A percentile compares a stretch with the other conserved stretches of the same genome.
phyloP scores from a whole-genome alignment of 1,284 basidiomycete genomes.

The Anthracocystis setariae region DNA sequence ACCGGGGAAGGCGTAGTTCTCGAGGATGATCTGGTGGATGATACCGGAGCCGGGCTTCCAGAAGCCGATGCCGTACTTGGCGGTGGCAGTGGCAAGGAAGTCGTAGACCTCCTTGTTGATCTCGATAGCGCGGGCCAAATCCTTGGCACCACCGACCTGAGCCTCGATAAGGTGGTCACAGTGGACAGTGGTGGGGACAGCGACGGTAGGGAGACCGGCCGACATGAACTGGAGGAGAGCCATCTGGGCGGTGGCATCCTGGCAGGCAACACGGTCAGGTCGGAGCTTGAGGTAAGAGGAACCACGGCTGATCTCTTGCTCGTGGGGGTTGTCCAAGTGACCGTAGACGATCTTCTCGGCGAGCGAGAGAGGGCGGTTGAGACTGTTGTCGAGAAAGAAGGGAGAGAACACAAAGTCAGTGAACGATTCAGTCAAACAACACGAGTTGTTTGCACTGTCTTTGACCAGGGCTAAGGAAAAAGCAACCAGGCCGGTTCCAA shows the following conservation, averaged over 20 bases:
- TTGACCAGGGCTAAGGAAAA: too few species aligned
- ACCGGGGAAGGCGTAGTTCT: slow-evolving; percentile 99
- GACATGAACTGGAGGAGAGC: slow-evolving; percentile 99
- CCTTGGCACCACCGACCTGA: slow-evolving; percentile 89
- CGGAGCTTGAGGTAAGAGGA: slow-evolving; percentile 67
- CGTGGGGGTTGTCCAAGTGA: slow-evolving; percentile 67
- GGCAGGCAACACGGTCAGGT: slow-evolving; percentile 87
- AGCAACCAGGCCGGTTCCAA: too few species aligned
- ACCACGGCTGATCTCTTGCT: slow-evolving; percentile 66
- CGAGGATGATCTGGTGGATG: slow-evolving; percentile 77
- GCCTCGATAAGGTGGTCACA: slow-evolving; percentile 99
- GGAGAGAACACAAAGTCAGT: slow-evolving; percentile 10
- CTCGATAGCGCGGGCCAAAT: slow-evolving; percentile 89
- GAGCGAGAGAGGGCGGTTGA: slow-evolving; percentile 66
- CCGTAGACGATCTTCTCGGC: slow-evolving; percentile 68
- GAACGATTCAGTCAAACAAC: background rate
- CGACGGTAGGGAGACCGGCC: slow-evolving; percentile 83
- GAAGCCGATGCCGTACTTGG: slow-evolving; percentile 99
- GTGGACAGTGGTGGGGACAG: slow-evolving; percentile 90
- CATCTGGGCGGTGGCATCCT: slow-evolving; percentile 99
- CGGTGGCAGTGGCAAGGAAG: slow-evolving; percentile 96
- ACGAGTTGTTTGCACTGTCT: too few species aligned
- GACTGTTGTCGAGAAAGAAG: slow-evolving; percentile 34
- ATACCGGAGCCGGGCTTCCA: slow-evolving; percentile 99
- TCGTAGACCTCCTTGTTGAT: slow-evolving; percentile 99